phyloP scores from a whole-genome alignment of 306 rosid genomes.

The Medicago arabica region DNA sequence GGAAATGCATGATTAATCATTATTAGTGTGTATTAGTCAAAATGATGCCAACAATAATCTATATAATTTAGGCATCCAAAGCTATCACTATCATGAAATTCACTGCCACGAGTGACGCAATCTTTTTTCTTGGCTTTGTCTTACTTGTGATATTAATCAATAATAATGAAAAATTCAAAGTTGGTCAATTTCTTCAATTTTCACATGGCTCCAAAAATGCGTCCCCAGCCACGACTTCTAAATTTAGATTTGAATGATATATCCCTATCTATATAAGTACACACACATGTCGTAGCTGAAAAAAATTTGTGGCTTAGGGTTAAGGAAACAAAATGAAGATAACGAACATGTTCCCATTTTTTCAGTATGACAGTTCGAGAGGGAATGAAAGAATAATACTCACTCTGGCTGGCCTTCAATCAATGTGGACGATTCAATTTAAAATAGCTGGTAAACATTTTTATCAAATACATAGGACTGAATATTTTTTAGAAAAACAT shows the following conservation, averaged over 20 bases:
- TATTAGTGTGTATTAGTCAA: slow-evolving; percentile 3
- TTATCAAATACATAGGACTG: neutral
- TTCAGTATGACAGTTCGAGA: slow-evolving; percentile 5
- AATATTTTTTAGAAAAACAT: neutral
- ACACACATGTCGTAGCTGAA: slow-evolving; percentile 11
- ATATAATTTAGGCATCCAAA: neutral
- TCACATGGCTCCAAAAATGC: slow-evolving; percentile 41
- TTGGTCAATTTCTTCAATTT: slow-evolving; percentile 50
- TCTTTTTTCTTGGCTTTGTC: slow-evolving; percentile 40
- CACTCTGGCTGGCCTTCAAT: slow-evolving; percentile 11
- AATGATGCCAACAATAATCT: slow-evolving; percentile 15
- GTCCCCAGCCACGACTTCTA: slow-evolving; percentile 32
- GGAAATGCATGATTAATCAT: neutral
- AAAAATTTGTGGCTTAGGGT: slow-evolving; percentile 43
- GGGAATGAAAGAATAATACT: slow-evolving; percentile 7
- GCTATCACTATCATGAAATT: slow-evolving; percentile 54
- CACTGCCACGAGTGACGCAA: slow-evolving; percentile 43
- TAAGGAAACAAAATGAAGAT: slow-evolving; percentile 27
- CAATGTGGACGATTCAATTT: neutral
- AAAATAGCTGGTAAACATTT: slow-evolving; percentile 8
- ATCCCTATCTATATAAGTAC: slow-evolving; percentile 30
- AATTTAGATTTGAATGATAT: slow-evolving; percentile 21
- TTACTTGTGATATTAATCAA: slow-evolving; percentile 25
- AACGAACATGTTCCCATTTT: slow-evolving; percentile 21
- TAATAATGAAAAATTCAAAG: slow-evolving; percentile 43